Evolutionary conservation across 2,329 filamentous ascomycete species (phyloP), one percentile per base, ranked within the genome.

Genomic region (Ophiocordyceps polyrhachis-furcata): DNA sequence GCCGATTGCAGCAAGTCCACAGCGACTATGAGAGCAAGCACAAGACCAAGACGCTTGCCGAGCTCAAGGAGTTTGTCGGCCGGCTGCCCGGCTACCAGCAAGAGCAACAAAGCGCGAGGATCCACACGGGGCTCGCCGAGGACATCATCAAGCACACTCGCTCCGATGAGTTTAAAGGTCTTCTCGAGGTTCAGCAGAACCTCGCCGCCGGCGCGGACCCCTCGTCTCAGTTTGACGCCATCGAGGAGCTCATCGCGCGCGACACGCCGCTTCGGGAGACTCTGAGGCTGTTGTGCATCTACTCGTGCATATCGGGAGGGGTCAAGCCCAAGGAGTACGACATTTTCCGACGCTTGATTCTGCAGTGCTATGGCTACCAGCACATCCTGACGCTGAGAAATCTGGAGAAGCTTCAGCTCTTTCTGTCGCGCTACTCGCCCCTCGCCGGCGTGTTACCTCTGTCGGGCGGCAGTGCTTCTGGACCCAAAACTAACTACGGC

Each of bases 131-230:
- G 8, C 72, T 98, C 41, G 87, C 88, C 1, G 91, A 96, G 63
- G 89, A 95, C 52, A 91, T 98, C 45, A 88, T 93, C 70, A 91
- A 93, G 56, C 77, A 87, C 54, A 98, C 91, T 1, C 76, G 84
- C 43, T 83, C 85, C 17, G 89, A 96, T 55, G 75, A 83, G 46
- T 98, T 98, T 66, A 84, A 81, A 51, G 82, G 84, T 48, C 69
- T 87, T 37, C 70, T 98, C 2, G 91, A 96, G 64, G 83, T 96
- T 5, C 91, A 98, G 58, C 91, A 98, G 58, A 95, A 93, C 56
- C 74, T 96, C 41, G 88, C 87, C 21, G 88, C 88, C 0, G 89
- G 89, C 29, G 79, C 84, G 11, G 91, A 96, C 58, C 83, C 89
- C 7, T 83, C 79, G 13, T 83, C 83, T 21, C 87, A 96, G 56